Evolutionary conservation across 2,329 filamentous ascomycete species (phyloP), one percentile per base, ranked within the genome.

Genomic region (Botrytis fragariae): DNA sequence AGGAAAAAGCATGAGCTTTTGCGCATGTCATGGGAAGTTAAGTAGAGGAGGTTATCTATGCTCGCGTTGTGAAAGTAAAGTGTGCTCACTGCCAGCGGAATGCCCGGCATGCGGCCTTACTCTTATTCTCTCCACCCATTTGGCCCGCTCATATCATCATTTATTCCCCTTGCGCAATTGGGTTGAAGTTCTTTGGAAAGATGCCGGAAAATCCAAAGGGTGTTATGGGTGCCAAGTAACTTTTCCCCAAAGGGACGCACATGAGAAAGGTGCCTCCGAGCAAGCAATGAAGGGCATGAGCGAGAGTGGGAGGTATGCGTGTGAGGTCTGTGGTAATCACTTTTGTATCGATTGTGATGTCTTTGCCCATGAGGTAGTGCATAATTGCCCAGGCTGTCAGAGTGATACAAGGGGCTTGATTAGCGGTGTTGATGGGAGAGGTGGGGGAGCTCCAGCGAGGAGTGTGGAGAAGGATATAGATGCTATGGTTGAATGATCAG

Each of bases 341-440:
- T 99, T 98, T 81, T 99, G 96, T 85, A 97, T 99, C 77, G 96
- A 99, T 82, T 99, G 96, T 82, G 96, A 99, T 82, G 90, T 98
- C 37, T 98, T 96, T 83, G 92, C 93, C 37, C 96, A 99, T 81
- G 94, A 98, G 83, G 90, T 97, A 20, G 88, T 97, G 69, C 95
- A 99, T 81, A 98, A 98, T 82, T 99, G 96, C 80, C 95, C 96
- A 0, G 95, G 95, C 0, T 99, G 96, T 82, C 79, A 80, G 68
- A 75, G 76, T 62, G 76, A 80, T 74, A 77, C 75, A 7, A 72
- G 78, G 54, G 73, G 71, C 10, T 45, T 64, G 63, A 42, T 73
- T 25, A 65, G 20, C 16, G 20, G 20, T 8, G n/a, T 22, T 44
- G 20, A 51, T 37, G 42, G 25, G 25, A 25, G 60, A 51, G n/a